Percentiles rank a stretch among this genome's conserved stretches.
Evolutionary conservation across 805 yeast genomes (phyloP).

Genomic region (Cyberlindnera sargentensis): DNA sequence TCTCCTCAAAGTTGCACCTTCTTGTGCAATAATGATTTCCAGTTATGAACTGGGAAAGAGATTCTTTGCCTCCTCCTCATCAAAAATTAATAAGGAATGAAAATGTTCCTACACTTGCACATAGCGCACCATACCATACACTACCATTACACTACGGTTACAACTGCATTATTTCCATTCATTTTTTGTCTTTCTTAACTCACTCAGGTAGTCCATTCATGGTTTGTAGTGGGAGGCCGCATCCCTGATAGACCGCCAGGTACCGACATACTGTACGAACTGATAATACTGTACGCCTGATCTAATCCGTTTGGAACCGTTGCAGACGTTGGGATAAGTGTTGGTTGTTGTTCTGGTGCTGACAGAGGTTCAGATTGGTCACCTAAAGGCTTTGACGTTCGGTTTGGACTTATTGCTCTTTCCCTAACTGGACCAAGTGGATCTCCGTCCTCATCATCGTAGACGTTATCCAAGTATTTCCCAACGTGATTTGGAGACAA

Average conservation of each 20-base stretch:
- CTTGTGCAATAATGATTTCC: conserved; percentile 98
- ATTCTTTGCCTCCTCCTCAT: conserved; percentile 27
- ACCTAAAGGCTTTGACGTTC: not conserved
- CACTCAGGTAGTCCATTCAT: conserved; percentile 14
- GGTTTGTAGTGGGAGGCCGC: conserved; percentile 12
- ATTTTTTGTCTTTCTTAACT: too few relatives aligned
- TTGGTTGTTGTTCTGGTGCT: conserved; percentile 1
- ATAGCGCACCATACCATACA: not conserved
- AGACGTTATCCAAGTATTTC: conserved; percentile 13
- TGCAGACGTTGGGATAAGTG: not conserved
- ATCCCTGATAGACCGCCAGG: conserved; percentile 6
- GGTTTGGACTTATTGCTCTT: too few relatives aligned
- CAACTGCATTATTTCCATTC: too few relatives aligned
- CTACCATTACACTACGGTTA: too few relatives aligned
- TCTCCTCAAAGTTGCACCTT: conserved; percentile 86
- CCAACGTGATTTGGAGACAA: conserved; percentile 16
- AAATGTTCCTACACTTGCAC: not conserved
- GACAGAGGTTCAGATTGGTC: conserved; percentile 4
- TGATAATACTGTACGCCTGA: conserved; percentile 11
- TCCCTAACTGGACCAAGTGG: too few relatives aligned
- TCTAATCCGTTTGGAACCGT: not conserved
- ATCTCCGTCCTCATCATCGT: not conserved
- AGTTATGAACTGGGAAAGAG: conserved; percentile 86
- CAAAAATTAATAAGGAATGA: not conserved
- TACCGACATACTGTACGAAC: conserved; percentile 16